Conservation (phyloP, 495 filamentous ascomycete species). For the Thozetella sp. region DNA sequence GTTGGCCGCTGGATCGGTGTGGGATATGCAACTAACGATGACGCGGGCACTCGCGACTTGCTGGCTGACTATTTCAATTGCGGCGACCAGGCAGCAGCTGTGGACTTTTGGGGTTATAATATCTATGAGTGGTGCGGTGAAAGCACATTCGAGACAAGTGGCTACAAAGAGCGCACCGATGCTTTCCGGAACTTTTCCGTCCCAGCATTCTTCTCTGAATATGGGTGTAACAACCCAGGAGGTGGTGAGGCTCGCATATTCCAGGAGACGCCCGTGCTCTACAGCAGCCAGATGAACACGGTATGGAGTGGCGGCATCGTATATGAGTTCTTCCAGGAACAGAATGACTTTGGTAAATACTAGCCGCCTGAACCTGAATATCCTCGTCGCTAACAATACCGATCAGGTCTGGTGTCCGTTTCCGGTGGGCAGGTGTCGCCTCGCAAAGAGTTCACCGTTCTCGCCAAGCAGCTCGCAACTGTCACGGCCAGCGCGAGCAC, state of each 20-base stretch:
- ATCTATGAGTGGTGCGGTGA: conserved; percentile 98
- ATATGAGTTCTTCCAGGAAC: conserved; percentile 97
- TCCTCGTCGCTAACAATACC: neutral
- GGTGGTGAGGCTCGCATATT: conserved; percentile 72
- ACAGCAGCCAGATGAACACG: conserved; percentile 73
- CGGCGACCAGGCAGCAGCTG: conserved; percentile 59
- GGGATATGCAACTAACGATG: conserved; percentile 94
- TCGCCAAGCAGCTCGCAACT: conserved; percentile 56
- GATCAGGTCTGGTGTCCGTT: neutral
- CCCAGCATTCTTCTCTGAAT: conserved; percentile 96
- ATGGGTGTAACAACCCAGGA: conserved; percentile 78
- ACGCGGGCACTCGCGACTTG: conserved; percentile 71
- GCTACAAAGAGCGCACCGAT: conserved; percentile 75
- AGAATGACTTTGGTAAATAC: conserved; percentile 80
- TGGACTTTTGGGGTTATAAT: conserved; percentile 99
- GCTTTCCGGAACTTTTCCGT: conserved; percentile 88
- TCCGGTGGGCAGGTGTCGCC: neutral
- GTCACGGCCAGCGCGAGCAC: conserved; percentile 50
- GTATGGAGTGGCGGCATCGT: conserved; percentile 95
- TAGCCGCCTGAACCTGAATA: neutral
- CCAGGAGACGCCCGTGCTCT: conserved; percentile 82
- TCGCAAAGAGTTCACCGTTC: conserved; percentile 58
- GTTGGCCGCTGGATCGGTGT: conserved; percentile 81
- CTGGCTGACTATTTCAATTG: conserved; percentile 95
- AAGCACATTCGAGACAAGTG: conserved; percentile 71